Percentiles rank a stretch among this genome's conserved stretches.
Evolutionary conservation across 1,284 basidiomycete genomes (phyloP).

Genomic region (Moniliophthora roreri): DNA sequence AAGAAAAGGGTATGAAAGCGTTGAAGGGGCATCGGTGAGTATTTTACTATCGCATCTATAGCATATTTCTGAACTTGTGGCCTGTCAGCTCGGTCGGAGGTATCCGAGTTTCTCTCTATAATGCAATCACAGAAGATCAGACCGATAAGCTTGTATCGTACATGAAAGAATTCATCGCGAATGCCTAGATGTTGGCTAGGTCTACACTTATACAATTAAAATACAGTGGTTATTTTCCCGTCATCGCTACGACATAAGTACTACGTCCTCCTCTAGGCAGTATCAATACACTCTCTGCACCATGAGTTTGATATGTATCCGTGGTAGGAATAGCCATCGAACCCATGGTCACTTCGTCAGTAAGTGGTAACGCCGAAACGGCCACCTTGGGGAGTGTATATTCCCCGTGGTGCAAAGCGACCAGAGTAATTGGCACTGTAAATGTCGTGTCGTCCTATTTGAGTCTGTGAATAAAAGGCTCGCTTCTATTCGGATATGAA

Average conservation of each 20-base stretch:
- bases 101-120: slow-evolving; percentile 92
- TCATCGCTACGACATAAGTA: slow-evolving; percentile 75
- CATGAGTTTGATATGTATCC: slow-evolving; percentile 76
- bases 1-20: slow-evolving; percentile 76
- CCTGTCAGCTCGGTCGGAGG: slow-evolving; percentile 50
- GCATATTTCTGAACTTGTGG: no score
- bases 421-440: slow-evolving; percentile 63
- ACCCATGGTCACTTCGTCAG: slow-evolving; percentile 52
- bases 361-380: slow-evolving; percentile 56
- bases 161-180: slow-evolving; percentile 53
- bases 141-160: slow-evolving; percentile 61
- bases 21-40: slow-evolving; percentile 85
- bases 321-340: slow-evolving; percentile 58
- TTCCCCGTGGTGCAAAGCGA: slow-evolving; percentile 78
- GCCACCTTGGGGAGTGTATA: slow-evolving; percentile 68
- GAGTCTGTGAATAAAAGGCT: slow-evolving; percentile 10
- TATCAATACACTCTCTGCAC: slow-evolving; percentile 71
- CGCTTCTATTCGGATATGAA: background rate
- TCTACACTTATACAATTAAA: background rate
- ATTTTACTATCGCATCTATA: background rate
- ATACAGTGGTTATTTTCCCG: background rate
- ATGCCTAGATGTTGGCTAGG: slow-evolving; percentile 6
- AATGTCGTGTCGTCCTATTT: slow-evolving; percentile 59
- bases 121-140: slow-evolving; percentile 87
- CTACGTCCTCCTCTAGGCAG: slow-evolving; percentile 76